Evolutionary conservation across 1,139 yeast species (phyloP).

Genomic region (Barnettozyma hawaiiensis): DNA sequence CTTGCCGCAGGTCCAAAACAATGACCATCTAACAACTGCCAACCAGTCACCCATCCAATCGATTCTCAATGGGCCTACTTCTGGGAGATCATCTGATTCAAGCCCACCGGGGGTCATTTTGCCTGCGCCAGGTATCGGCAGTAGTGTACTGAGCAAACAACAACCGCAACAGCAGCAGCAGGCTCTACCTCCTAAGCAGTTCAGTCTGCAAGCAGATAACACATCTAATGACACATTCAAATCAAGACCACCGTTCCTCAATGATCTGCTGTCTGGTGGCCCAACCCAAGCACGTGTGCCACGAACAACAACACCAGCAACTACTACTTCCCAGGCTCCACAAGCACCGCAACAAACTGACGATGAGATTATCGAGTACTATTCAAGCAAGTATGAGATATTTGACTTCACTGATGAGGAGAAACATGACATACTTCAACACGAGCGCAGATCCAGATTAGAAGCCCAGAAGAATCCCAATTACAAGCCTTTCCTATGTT

Average conservation of each 20-base stretch:
- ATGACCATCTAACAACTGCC: background rate
- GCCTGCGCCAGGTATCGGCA: background rate
- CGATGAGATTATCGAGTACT: conserved; percentile 25
- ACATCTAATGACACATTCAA: conserved; percentile 3
- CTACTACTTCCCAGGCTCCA: background rate
- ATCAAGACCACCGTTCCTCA: conserved; percentile 8
- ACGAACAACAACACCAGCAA: too few species aligned
- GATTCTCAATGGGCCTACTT: conserved; percentile 1
- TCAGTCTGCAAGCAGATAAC: background rate
- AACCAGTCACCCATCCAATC: conserved; percentile 7
- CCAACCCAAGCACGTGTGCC: background rate
- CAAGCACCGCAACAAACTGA: conserved; percentile 11
- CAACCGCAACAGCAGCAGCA: background rate
- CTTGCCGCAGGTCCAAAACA: conserved; percentile 11
- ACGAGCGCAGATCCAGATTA: conserved; percentile 24
- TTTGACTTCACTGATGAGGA: conserved; percentile 25
- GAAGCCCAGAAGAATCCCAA: conserved; percentile 24
- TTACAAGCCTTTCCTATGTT: conserved; percentile 25
- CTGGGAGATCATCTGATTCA: background rate
- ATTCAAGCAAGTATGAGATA: conserved; percentile 24
- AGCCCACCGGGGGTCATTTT: background rate
- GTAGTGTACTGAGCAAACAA: background rate
- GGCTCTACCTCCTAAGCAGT: conserved; percentile 7
- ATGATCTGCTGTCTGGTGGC: conserved; percentile 2
- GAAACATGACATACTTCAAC: conserved; percentile 26